phyloP scores from a whole-genome alignment of 1,139 yeast species.

The Lodderomyces parapsilosis region DNA sequence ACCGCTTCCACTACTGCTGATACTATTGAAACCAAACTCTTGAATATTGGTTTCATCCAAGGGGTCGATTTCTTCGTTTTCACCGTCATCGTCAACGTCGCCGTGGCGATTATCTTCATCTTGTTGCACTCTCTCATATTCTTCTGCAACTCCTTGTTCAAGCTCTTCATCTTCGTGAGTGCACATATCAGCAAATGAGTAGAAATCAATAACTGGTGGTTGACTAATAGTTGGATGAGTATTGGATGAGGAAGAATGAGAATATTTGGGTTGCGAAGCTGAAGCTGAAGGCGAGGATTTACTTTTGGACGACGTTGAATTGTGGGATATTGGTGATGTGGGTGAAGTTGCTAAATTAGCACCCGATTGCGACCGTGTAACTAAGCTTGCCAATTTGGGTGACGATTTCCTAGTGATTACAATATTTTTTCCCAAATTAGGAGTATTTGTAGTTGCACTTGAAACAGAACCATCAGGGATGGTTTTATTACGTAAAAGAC shows the following conservation, averaged over 20 bases:
- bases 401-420: not conserved
- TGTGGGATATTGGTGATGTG: slow-evolving; percentile 1
- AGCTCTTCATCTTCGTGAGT: slow-evolving; percentile 13
- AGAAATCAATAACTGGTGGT: slow-evolving; percentile 24
- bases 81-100: not conserved
- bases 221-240: not conserved
- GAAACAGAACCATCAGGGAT: not conserved
- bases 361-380: not conserved
- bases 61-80: slow-evolving; percentile 4
- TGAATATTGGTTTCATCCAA: slow-evolving; percentile 1
- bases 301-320: not conserved
- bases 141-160: not conserved
- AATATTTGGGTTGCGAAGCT: not conserved
- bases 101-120: slow-evolving; percentile 1
- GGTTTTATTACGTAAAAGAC: not conserved
- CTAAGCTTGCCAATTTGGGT: not conserved
- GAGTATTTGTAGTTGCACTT: slow-evolving; percentile 1
- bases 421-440: not conserved
- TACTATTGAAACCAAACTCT: slow-evolving; percentile 2
- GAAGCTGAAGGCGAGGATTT: not conserved
- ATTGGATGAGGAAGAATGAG: not conserved
- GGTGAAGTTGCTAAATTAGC: not conserved
- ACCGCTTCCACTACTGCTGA: slow-evolving; percentile 2
- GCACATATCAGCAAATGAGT: slow-evolving; percentile 33
- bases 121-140: slow-evolving; percentile 7